Evolutionary conservation across 2,329 filamentous ascomycete genomes (phyloP).

Genomic region (Aspergillus clavatus): DNA sequence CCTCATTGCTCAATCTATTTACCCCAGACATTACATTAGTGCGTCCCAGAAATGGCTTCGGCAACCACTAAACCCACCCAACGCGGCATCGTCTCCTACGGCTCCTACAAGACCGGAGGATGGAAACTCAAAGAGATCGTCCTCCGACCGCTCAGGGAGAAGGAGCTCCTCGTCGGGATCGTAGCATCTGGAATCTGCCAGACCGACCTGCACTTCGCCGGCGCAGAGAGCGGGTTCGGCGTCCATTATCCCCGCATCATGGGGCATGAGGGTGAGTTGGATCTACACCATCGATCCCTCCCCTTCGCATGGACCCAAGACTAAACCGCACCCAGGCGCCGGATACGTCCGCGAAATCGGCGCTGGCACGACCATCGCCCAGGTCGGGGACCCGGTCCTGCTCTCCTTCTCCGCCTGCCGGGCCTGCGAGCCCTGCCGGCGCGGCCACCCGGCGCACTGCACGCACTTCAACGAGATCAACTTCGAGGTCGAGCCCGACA

Average conservation of each 20-base stretch:
- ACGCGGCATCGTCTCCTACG: constrained; percentile 12
- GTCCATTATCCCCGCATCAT: constrained; percentile 46
- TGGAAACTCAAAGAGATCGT: constrained; percentile 14
- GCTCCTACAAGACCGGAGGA: constrained; percentile 9
- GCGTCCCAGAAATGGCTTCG: too few relatives aligned
- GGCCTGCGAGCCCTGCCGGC: constrained; percentile 46
- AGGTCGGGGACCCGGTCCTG: constrained; percentile 45
- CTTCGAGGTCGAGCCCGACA: constrained; percentile 21
- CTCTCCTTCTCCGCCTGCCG: constrained; percentile 47
- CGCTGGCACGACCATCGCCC: constrained; percentile 37
- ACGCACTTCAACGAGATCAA: constrained; percentile 46
- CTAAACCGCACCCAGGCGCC: constrained; percentile 22
- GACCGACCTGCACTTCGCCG: constrained; percentile 48
- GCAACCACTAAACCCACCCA: background rate
- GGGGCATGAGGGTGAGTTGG: constrained; percentile 50
- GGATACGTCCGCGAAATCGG: constrained; percentile 48
- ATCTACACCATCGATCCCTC: too few relatives aligned
- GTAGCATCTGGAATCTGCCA: constrained; percentile 54
- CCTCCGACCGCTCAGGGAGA: constrained; percentile 22
- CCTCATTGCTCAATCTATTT: too few relatives aligned
- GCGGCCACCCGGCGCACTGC: constrained; percentile 47
- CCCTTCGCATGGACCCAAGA: too few relatives aligned
- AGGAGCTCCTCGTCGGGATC: constrained; percentile 52
- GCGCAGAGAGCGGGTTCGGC: constrained; percentile 31
- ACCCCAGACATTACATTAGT: too few relatives aligned